Base-by-base conservation (phyloP, 116 monocot species). In the Iris pallida region DNA sequence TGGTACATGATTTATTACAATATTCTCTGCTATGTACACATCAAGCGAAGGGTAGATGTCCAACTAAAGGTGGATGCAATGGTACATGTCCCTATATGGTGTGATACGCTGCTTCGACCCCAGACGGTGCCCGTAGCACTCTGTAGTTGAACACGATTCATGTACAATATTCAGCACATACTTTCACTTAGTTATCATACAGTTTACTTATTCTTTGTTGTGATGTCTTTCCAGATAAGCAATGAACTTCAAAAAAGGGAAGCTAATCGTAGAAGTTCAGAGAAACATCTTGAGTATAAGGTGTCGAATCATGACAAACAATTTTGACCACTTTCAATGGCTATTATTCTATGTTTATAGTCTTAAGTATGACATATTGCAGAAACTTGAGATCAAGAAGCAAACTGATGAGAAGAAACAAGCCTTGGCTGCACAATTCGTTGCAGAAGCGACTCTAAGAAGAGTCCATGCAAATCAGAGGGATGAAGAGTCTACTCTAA, bases 311-410 rank as follows among this genome's bases (percentile, higher is more conserved):
- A 19, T 54, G 4, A 46, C 5, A 41, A 30, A 52, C 4, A 47
- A 18, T 70, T 41, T 53, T 20, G 6, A 20, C 16, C 47, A 30
- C 45, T 68, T 68, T n/a, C n/a, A n/a, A n/a, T 3, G 51, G 8
- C 51, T 71, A 4, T 64, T 16, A 41, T 20, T 42, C 0, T 47
- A 16, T 15, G 20, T 45, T 62, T 19, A 16, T 10, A 64, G 17
- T 47, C 17, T 45, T 57, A 17, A 42, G 20, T 19, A 20, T 19
- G 8, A 57, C 55, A 20, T 53, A 60, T 71, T 16, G 14, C 77
- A 90, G 90, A 90, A 83, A 72, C 76, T 90, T 76, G 86, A 81
- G 63, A 68, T 81, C 49, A 86, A 83, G 20, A 86, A 61, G 48
- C 68, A 81, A 53, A 65, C 40, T 16, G 58, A 49, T 53, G 83